Evolutionary conservation across 257 asterid genomes (phyloP), one percentile per base, ranked within the genome.

Genomic region (Rauvolfia tetraphylla): DNA sequence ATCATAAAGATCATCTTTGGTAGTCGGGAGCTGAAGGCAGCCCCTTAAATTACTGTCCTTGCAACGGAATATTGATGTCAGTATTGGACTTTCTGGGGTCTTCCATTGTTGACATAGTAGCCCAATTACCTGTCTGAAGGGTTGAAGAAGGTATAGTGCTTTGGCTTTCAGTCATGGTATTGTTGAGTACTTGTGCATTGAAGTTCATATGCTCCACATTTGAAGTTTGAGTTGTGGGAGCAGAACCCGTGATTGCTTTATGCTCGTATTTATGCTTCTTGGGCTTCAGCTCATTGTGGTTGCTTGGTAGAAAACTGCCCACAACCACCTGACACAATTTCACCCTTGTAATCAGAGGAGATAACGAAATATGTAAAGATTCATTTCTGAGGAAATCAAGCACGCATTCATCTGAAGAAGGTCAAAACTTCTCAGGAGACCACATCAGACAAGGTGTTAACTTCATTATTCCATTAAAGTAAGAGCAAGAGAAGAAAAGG

Each of bases 241-340:
- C 85, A 74, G 86, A 73, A 71, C 72, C 83, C 12, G 83, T 25
- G 29, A 75, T 68, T 61, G 83, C 79, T 14, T 69, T 75, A 23
- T 71, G 27, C 62, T 77, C 86, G 5, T 75, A 81, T 77, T 88
- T 88, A 74, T 78, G 93, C 91, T 89, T 90, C 88, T 87, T 90
- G 2, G 89, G 93, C 78, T 87, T 92, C 57, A 81, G 31, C 80
- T 92, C 96, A 3, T 71, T 81, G 71, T 83, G 68, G 71, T 86
- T 84, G 78, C 93, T 82, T 33, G 92, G 87, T 41, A 89, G 92
- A 80, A 90, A 92, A 84, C 98, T 92, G 57, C 92, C 98, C 22
- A 90, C 96, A 7, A 87, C 90, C 41, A 90, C 92, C 98, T 92
- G 80, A 53, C 13, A 75, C 5, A 70, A 49, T 67, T 63, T 75